A percentile compares a stretch with the other conserved stretches of the same genome.
phyloP scores from a whole-genome alignment of 177 flowering plant species.

The Telopea speciosissima region DNA sequence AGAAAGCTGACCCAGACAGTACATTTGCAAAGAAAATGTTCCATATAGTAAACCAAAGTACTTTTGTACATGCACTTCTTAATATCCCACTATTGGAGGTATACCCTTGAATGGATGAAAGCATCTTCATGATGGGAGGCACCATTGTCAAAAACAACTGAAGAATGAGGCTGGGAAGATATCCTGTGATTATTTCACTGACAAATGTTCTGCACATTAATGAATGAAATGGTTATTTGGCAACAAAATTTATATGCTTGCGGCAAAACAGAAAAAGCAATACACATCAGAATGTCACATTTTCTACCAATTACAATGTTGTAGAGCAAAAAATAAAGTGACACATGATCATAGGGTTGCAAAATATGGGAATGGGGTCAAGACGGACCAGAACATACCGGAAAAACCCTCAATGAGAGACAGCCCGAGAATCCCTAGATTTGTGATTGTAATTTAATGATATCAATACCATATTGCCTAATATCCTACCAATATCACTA shows the following conservation, averaged over 20 bases:
- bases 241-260: neutral
- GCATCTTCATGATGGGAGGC: conserved; percentile 74
- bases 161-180: conserved; percentile 93
- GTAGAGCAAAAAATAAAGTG: neutral
- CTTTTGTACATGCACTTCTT: conserved; percentile 76
- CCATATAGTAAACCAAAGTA: conserved; percentile 83
- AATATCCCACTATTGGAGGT: conserved; percentile 67
- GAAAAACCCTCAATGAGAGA: too few relatives aligned
- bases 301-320: neutral
- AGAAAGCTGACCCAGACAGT: conserved; percentile 68
- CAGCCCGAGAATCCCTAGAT: too few relatives aligned
- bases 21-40: conserved; percentile 87
- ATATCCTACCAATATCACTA: too few relatives aligned
- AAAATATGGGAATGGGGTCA: too few relatives aligned
- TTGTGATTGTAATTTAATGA: too few relatives aligned
- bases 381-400: neutral
- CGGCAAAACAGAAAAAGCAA: neutral
- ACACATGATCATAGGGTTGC: too few relatives aligned
- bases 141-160: conserved; percentile 54
- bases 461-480: too few relatives aligned
- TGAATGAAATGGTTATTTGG: neutral
- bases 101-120: conserved; percentile 79
- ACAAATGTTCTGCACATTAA: conserved; percentile 58
- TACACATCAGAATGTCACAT: neutral
- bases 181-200: conserved; percentile 86